These are phyloP conservation scores for Candida koratica DNA, from an alignment of 805 yeast species.

Conservation along the genomic window DNA sequence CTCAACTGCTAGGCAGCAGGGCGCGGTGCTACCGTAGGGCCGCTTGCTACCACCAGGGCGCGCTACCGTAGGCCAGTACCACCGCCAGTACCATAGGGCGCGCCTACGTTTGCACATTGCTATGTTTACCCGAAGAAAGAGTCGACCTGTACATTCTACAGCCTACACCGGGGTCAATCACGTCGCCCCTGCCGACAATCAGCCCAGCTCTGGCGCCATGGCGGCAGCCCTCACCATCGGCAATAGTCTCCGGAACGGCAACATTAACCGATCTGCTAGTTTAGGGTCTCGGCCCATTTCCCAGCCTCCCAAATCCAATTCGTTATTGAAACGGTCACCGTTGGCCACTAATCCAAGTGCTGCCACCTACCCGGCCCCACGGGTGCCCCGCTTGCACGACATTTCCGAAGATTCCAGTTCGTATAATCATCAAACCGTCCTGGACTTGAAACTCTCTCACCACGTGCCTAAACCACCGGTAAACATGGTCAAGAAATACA, in stretches of 20 bases:
- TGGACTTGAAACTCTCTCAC: slow-evolving; percentile 33
- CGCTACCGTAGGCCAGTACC: no score
- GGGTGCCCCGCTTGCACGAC: slow-evolving; percentile 29
- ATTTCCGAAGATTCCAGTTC: slow-evolving; percentile 24
- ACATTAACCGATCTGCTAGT: slow-evolving; percentile 1
- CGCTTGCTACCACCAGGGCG: no score
- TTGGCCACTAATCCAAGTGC: slow-evolving; percentile 7
- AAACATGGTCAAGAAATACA: slow-evolving; percentile 60
- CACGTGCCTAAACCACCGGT: slow-evolving; percentile 12
- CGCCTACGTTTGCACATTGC: no score
- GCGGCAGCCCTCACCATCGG: slow-evolving; percentile 47
- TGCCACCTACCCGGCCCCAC: not conserved
- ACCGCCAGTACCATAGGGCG: no score
- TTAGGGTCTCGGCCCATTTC: not conserved
- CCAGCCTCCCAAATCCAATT: slow-evolving; percentile 8
- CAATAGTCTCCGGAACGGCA: slow-evolving; percentile 17
- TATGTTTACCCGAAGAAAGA: slow-evolving; percentile 30
- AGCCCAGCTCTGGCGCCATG: slow-evolving; percentile 37
- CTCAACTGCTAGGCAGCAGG: no score
- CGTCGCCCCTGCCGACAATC: slow-evolving; percentile 27
- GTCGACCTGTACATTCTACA: slow-evolving; percentile 28
- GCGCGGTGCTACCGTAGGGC: no score
- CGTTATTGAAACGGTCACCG: slow-evolving; percentile 15
- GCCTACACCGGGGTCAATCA: slow-evolving; percentile 44
- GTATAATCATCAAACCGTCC: slow-evolving; percentile 31